These are phyloP conservation scores for Pyrenochaeta sp. DNA, from an alignment of 2,329 filamentous ascomycete species.

Conservation along the genomic window DNA sequence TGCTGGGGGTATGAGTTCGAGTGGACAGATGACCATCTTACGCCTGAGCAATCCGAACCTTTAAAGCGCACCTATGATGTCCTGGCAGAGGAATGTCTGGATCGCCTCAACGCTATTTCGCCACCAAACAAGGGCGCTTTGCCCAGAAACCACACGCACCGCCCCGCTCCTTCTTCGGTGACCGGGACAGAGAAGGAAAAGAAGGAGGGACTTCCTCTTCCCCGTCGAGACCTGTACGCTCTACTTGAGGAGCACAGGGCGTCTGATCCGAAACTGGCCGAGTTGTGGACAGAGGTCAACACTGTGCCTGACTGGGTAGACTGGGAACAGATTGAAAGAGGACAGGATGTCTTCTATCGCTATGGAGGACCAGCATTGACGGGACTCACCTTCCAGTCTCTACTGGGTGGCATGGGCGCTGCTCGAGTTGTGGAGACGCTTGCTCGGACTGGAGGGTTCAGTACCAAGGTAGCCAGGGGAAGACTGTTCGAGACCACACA, in stretches of 20 bases:
- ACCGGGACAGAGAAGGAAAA: slow-evolving; percentile 38
- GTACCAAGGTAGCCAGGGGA: slow-evolving; percentile 69
- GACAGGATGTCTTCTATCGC: slow-evolving; percentile 79
- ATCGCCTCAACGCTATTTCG: slow-evolving; percentile 68
- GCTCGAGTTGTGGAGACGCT: slow-evolving; percentile 76
- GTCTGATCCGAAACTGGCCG: slow-evolving; percentile 62
- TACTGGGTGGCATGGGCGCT: slow-evolving; percentile 76
- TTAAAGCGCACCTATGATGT: slow-evolving; percentile 73
- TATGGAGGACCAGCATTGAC: slow-evolving; percentile 74
- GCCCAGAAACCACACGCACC: slow-evolving; percentile 48
- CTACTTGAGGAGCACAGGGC: slow-evolving; percentile 66
- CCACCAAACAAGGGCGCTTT: slow-evolving; percentile 52
- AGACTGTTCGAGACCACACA: slow-evolving; percentile 77
- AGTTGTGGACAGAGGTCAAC: slow-evolving; percentile 72
- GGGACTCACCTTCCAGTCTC: slow-evolving; percentile 68
- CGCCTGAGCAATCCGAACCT: slow-evolving; percentile 64
- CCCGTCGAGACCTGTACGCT: slow-evolving; percentile 67
- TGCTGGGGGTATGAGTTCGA: slow-evolving; percentile 74
- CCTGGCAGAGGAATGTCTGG: slow-evolving; percentile 70
- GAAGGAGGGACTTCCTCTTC: slow-evolving; percentile 41
- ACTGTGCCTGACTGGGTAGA: slow-evolving; percentile 77
- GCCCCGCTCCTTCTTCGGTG: slow-evolving; percentile 33
- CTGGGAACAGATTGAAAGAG: slow-evolving; percentile 76
- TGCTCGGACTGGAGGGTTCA: slow-evolving; percentile 76
- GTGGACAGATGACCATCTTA: slow-evolving; percentile 71